Conservation (phyloP, 108 stramenopile genomes). For the Discostella stelligeroides region DNA sequence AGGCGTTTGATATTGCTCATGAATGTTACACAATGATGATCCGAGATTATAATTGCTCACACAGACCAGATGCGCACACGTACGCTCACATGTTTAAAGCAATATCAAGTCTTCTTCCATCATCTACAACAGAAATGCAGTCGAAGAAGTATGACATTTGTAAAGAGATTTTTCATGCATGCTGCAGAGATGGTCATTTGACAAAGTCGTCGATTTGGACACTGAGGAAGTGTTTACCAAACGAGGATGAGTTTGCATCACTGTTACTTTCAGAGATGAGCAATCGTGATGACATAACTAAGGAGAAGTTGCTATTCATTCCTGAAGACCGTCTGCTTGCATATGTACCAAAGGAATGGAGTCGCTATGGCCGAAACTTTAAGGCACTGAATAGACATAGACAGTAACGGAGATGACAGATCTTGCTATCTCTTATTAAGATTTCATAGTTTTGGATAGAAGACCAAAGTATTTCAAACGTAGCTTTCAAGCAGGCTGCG, state of each 20-base stretch:
- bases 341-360: slow-evolving; percentile 35
- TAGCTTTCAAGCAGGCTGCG: too few relatives aligned
- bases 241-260: slow-evolving; percentile 10
- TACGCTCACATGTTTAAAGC: slow-evolving; percentile 47
- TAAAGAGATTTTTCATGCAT: slow-evolving; percentile 31
- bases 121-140: not conserved
- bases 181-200: slow-evolving; percentile 37
- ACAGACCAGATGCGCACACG: slow-evolving; percentile 42
- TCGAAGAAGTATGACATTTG: slow-evolving; percentile 23
- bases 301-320: slow-evolving; percentile 24
- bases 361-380: slow-evolving; percentile 24
- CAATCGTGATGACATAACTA: slow-evolving; percentile 6
- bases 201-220: slow-evolving; percentile 39
- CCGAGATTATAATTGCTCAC: slow-evolving; percentile 14
- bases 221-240: slow-evolving; percentile 7
- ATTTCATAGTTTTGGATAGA: not conserved
- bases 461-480: too few relatives aligned
- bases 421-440: not conserved
- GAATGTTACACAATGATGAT: slow-evolving; percentile 29
- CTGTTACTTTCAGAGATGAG: slow-evolving; percentile 17
- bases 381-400: slow-evolving; percentile 33
- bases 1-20: slow-evolving; percentile 27
- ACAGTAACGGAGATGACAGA: slow-evolving; percentile 9
- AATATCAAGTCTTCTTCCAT: slow-evolving; percentile 20
- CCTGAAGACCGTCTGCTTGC: slow-evolving; percentile 24